Conservation (phyloP, 2,329 filamentous ascomycete genomes). For the Boeremia lycopersici region DNA sequence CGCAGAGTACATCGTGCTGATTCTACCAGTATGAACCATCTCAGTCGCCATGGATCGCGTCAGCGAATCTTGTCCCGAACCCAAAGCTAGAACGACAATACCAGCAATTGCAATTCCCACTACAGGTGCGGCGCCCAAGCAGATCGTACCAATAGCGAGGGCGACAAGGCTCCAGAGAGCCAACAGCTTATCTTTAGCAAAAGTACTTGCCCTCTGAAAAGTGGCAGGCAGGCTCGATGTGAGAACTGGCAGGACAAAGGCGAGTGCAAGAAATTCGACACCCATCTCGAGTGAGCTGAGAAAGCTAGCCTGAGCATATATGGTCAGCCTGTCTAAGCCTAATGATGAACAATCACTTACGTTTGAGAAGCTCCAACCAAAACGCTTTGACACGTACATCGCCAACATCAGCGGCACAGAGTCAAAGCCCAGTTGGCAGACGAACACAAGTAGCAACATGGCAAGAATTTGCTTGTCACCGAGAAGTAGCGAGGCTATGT, state of each 20-base stretch:
- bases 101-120: conserved; percentile 19
- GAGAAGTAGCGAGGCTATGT: conserved; percentile 2
- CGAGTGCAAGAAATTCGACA: conserved; percentile 20
- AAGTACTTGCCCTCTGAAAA: background rate
- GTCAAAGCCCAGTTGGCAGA: conserved; percentile 27
- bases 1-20: conserved; percentile 26
- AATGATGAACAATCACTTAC: conserved; percentile 12
- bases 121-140: conserved; percentile 20
- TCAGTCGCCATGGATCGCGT: conserved; percentile 27
- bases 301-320: conserved; percentile 19
- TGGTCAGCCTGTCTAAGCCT: background rate
- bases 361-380: conserved; percentile 23
- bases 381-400: conserved; percentile 28
- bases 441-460: conserved; percentile 20
- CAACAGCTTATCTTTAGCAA: conserved; percentile 16
- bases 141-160: conserved; percentile 18
- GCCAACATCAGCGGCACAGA: conserved; percentile 23
- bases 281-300: conserved; percentile 25
- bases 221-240: conserved; percentile 8
- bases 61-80: conserved; percentile 26
- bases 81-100: conserved; percentile 20
- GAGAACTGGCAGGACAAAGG: conserved; percentile 15
- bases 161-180: conserved; percentile 16
- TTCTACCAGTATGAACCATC: conserved; percentile 16
- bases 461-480: conserved; percentile 16